Percentiles rank a stretch among this genome's conserved stretches.
phyloP scores from a whole-genome alignment of 495 filamentous ascomycete genomes.

The Lindgomyces ingoldianus region DNA sequence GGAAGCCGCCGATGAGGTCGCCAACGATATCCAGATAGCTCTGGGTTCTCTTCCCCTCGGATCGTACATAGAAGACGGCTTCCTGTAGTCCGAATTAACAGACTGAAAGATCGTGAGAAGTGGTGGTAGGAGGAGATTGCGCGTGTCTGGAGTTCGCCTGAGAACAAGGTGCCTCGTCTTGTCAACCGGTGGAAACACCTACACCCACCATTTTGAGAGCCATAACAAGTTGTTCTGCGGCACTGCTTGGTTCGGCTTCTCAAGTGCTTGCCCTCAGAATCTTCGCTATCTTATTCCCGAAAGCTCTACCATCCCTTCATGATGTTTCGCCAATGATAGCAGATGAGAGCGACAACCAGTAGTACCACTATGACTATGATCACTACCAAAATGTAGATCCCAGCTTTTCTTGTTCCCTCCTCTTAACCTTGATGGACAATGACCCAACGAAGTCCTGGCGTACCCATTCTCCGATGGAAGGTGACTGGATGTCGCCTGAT shows the following conservation, averaged over 20 bases:
- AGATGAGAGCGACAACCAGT: neutral
- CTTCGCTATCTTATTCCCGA: neutral
- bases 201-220: neutral
- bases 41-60: too few relatives aligned
- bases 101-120: too few relatives aligned
- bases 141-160: too few relatives aligned
- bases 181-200: too few relatives aligned
- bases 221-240: neutral
- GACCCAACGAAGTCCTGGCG: neutral
- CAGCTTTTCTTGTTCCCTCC: neutral
- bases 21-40: too few relatives aligned
- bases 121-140: too few relatives aligned
- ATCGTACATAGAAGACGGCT: too few relatives aligned
- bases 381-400: neutral
- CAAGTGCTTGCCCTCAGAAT: conserved; percentile 1
- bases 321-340: conserved; percentile 2
- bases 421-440: neutral
- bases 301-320: neutral
- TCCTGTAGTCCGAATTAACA: too few relatives aligned
- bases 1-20: too few relatives aligned
- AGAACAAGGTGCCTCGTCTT: too few relatives aligned
- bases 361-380: neutral
- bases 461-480: neutral
- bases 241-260: neutral
- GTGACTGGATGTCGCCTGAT: neutral